Evolutionary conservation across 768 basidiomycete species (phyloP), one percentile per base, ranked within the genome.

Genomic region (Tubosaeta brunneosetosa): DNA sequence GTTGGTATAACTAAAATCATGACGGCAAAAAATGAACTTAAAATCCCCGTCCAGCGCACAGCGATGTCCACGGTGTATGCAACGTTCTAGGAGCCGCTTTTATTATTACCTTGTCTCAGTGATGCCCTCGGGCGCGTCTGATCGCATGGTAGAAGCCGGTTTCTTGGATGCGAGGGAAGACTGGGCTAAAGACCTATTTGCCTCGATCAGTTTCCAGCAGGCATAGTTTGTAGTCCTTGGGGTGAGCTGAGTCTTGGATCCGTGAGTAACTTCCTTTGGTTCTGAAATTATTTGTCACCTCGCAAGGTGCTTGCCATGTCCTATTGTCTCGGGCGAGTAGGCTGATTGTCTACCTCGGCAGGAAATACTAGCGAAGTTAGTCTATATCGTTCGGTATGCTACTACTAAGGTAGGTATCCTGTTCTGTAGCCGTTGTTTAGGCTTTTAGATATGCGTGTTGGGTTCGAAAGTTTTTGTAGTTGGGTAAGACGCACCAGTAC

Each of bases 401-500:
- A n/a, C 34, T 77, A 74, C 49, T 71, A 77, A 67, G 71, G 73
- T 66, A 29, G 3, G 22, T n/a, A 36, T 64, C 70, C 0, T 22
- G 70, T 1, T 75, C 72, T 12, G 54, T n/a, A n/a, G n/a, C n/a
- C n/a, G n/a, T 61, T 32, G 44, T 13, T 29, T 34, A 27, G 44
- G 8, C 10, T 17, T 46, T 19, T 31, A 6, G 3, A 3, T 31
- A 22, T 41, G 11, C 33, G 16, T 10, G 13, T 0, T 4, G 13
- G 14, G 6, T 10, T 47, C 38, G 26, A 63, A 47, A 36, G 19
- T 4, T 34, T 25, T 33, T 10, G 53, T 45, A 70, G 70, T 13
- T 74, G 71, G 71, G 74, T 83, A 52, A 80, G 80, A 37, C 74
- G 78, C 26, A 57, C 73, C 14, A 77, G 80, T 54, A 57, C 73